Conservation (phyloP, 371 early-diverging fungal genomes). For the Capillidium rhysosporum region DNA sequence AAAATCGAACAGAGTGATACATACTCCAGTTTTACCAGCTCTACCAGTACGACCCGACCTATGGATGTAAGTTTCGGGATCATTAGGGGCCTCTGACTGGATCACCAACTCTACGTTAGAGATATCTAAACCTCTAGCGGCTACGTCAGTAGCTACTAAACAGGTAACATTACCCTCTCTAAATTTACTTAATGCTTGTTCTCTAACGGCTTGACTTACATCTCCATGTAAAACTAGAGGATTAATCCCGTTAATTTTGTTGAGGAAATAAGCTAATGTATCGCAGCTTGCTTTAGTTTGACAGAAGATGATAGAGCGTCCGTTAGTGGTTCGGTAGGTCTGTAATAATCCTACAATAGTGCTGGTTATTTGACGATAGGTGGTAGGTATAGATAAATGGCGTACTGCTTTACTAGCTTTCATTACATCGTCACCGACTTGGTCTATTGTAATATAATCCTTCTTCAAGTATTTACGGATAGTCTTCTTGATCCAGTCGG, state of each 20-base stretch:
- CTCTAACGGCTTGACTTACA: slow-evolving; percentile 73
- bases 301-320: slow-evolving; percentile 79
- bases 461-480: slow-evolving; percentile 65
- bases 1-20: slow-evolving; percentile 82
- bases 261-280: slow-evolving; percentile 58
- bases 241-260: slow-evolving; percentile 33
- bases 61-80: slow-evolving; percentile 90
- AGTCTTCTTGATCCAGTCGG: slow-evolving; percentile 63
- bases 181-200: slow-evolving; percentile 72
- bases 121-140: slow-evolving; percentile 97
- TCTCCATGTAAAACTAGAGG: slow-evolving; percentile 90
- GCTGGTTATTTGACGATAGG: slow-evolving; percentile 52
- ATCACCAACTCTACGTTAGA: slow-evolving; percentile 92
- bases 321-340: slow-evolving; percentile 53
- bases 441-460: slow-evolving; percentile 61
- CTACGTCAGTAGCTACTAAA: slow-evolving; percentile 86
- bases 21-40: slow-evolving; percentile 76
- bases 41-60: slow-evolving; percentile 95
- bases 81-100: slow-evolving; percentile 89
- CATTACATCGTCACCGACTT: slow-evolving; percentile 48
- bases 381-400: slow-evolving; percentile 62
- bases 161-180: slow-evolving; percentile 66
- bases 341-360: slow-evolving; percentile 69
- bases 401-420: slow-evolving; percentile 58
- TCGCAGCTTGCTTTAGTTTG: slow-evolving; percentile 84